phyloP scores from a whole-genome alignment of 345 rosid species.

The sweet orange (Citrus sinensis) region DNA sequence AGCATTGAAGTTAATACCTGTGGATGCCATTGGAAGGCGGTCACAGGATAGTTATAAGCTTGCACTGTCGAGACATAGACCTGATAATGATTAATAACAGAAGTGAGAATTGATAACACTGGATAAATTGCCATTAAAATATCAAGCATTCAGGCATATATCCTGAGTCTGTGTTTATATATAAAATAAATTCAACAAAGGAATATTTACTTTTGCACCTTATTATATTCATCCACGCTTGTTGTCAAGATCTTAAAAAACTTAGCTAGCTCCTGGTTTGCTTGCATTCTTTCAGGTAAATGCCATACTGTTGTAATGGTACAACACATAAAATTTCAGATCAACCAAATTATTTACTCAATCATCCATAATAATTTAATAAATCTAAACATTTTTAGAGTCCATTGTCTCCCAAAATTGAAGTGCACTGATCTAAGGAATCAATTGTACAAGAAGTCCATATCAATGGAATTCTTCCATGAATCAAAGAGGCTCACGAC shows the following conservation, averaged over 20 bases:
- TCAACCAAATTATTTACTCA: not conserved
- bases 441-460: not conserved
- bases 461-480: not conserved
- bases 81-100: slow-evolving; percentile 28
- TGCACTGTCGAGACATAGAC: slow-evolving; percentile 85
- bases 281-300: slow-evolving; percentile 51
- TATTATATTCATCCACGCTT: slow-evolving; percentile 50
- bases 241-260: slow-evolving; percentile 84
- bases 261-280: slow-evolving; percentile 39
- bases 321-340: slow-evolving; percentile 5
- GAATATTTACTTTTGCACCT: slow-evolving; percentile 37
- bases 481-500: not conserved
- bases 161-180: too few species aligned
- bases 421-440: not conserved
- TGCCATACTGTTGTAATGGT: slow-evolving; percentile 58
- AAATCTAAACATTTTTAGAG: not conserved
- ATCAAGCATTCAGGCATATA: not conserved
- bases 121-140: not conserved
- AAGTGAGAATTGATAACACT: slow-evolving; percentile 2
- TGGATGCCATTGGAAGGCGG: slow-evolving; percentile 95
- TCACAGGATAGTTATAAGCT: slow-evolving; percentile 71
- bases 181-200: not conserved
- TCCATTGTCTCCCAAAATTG: not conserved
- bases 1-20: slow-evolving; percentile 49
- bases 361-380: not conserved